Base-by-base conservation (phyloP, 1,284 basidiomycete genomes). In the Laetiporus sulphureus region DNA sequence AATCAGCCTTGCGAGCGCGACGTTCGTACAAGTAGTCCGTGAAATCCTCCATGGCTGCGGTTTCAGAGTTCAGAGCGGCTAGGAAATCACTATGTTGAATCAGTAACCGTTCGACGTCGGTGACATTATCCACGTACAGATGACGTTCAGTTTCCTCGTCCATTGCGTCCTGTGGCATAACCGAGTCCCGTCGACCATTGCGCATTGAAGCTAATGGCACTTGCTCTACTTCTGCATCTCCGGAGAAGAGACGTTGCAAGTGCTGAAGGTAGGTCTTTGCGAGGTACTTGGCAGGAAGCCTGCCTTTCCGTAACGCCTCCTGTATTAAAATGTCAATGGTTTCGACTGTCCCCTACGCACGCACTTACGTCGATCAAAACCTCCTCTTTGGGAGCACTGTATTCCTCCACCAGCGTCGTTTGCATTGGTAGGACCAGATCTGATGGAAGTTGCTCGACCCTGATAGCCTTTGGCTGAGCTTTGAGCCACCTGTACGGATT, bases 401-500 rank as follows among this genome's bases (percentile, higher is more conserved):
- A 75, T 45, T 82, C 79, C 46, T 81, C 75, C 6, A 91, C 78
- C 33, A 90, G 59, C 1, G 75, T 72, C 59, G 86, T 85, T 61
- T 85, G 81, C 68, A 90, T 79, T 0, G 84, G 84, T 11, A 89
- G 67, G 18, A 88, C 77, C 20, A 89, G 68, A 48, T 79, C 82
- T 3, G 81, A 77, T 5, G 86, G 83, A 21, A 90, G 62, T 41
- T 77, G 75, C 44, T 83, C 78, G 5, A 87, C 80, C 39, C 75
- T 79, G 44, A 85, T 74, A 0, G 80, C 78, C 50, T 83, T 81
- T n/a, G 85, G 83, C 46, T 79, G 79, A 0, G 83, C 75, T 49
- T 72, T 77, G 42, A 92, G 65, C 74, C 84, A 87, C 15, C 84
- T 75, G 62, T 98, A 98, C 0, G 94, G 95, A 58, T 98, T 97